Percentiles rank a stretch among this genome's conserved stretches.
These are phyloP conservation scores for Hypoxylon sp. DNA, from an alignment of 2,329 filamentous ascomycete species.

Conservation along the genomic window DNA sequence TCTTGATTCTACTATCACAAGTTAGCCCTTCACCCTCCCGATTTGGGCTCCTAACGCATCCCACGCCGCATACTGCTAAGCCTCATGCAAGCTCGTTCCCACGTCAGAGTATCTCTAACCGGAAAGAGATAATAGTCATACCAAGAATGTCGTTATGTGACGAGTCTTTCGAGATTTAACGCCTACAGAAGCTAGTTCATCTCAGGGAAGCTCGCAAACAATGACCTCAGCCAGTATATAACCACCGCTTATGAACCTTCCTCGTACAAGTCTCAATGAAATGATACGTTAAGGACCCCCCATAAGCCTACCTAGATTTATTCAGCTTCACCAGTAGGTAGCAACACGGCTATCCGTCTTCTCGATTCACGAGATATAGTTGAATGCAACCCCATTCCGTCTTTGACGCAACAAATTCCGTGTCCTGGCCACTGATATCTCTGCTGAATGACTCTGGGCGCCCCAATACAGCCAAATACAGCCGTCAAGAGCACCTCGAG, in stretches of 20 bases:
- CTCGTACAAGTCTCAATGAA: background rate
- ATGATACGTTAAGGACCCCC: background rate
- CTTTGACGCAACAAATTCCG: background rate
- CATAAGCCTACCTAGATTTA: background rate
- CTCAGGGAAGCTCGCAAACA: background rate
- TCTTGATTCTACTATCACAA: background rate
- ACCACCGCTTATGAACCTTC: background rate
- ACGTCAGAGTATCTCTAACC: background rate
- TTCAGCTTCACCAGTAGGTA: background rate
- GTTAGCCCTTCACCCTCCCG: background rate
- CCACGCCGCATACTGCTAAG: background rate
- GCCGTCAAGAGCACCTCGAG: background rate
- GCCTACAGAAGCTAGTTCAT: background rate
- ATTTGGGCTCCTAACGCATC: background rate
- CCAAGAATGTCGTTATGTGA: background rate
- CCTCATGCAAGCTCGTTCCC: constrained; percentile 5
- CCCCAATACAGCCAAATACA: background rate
- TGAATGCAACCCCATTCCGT: background rate
- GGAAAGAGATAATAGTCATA: background rate
- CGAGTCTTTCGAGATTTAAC: background rate
- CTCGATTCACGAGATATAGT: background rate
- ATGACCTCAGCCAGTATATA: background rate
- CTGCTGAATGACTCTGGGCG: background rate
- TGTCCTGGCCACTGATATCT: background rate
- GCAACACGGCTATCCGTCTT: background rate